These are phyloP conservation scores for Musa schizocarpa DNA, from an alignment of 176 grass and related monocot genomes.

Conservation along the genomic window DNA sequence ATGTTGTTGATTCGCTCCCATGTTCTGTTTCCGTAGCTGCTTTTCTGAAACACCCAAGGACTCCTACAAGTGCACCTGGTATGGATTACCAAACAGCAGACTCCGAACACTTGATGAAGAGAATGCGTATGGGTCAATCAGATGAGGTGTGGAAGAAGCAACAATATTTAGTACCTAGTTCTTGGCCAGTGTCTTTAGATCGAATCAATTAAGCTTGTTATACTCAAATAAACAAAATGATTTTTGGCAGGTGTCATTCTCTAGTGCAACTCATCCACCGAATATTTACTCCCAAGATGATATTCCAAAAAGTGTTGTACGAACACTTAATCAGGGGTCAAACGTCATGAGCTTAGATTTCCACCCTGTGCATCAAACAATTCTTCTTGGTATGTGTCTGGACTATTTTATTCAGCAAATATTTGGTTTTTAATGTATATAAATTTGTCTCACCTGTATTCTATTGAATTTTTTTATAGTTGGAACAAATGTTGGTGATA, in stretches of 20 bases:
- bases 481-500: conserved; percentile 99
- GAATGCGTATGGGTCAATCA: conserved; percentile 85
- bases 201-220: background rate
- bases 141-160: conserved; percentile 57
- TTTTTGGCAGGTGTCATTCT: conserved; percentile 61
- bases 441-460: conserved; percentile 1
- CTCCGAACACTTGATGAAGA: conserved; percentile 98
- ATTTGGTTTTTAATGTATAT: background rate
- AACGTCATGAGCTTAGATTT: conserved; percentile 99
- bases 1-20: too few relatives aligned
- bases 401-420: background rate
- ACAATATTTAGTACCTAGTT: too few relatives aligned
- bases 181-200: too few relatives aligned
- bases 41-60: conserved; percentile 91
- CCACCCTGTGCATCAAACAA: conserved; percentile 86
- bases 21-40: conserved; percentile 42
- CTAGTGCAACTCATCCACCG: conserved; percentile 70
- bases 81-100: conserved; percentile 97
- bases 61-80: conserved; percentile 63
- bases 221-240: conserved; percentile 20
- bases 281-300: conserved; percentile 96
- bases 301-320: conserved; percentile 75
- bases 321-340: conserved; percentile 86
- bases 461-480: conserved; percentile 29
- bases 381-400: conserved; percentile 71